A percentile compares a stretch with the other conserved stretches of the same genome.
Evolutionary conservation across 768 basidiomycete species (phyloP).

Genomic region (Suillus sp.): DNA sequence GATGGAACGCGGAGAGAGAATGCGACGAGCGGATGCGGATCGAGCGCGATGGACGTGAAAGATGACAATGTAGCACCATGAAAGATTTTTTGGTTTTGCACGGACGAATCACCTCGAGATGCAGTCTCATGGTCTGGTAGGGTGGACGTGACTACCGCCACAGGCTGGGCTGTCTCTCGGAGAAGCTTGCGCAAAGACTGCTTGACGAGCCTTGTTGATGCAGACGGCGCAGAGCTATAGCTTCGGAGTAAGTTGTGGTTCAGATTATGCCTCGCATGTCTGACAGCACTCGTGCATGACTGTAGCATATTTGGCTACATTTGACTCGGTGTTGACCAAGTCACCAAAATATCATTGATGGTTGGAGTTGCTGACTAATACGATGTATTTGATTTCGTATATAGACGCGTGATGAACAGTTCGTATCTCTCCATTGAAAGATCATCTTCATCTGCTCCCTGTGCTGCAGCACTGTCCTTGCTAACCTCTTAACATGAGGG

Average conservation of each 20-base stretch:
- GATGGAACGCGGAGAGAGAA: constrained; percentile 92
- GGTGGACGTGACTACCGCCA: constrained; percentile 79
- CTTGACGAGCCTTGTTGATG: background rate
- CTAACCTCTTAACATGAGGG: constrained; percentile 22
- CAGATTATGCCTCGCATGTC: background rate
- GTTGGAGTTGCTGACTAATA: constrained; percentile 6
- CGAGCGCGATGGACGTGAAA: constrained; percentile 88
- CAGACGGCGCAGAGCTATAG: constrained; percentile 1
- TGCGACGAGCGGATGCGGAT: constrained; percentile 83
- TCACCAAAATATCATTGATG: background rate
- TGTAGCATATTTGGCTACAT: background rate
- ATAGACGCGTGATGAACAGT: background rate
- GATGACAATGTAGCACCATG: constrained; percentile 96
- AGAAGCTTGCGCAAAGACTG: constrained; percentile 54
- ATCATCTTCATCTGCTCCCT: constrained; percentile 18
- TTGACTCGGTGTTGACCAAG: no score
- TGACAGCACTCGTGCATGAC: constrained; percentile 2
- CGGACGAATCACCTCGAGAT: constrained; percentile 9
- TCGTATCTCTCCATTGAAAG: background rate
- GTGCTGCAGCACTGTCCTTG: constrained; percentile 23
- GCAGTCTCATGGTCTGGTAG: constrained; percentile 39
- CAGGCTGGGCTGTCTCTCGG: constrained; percentile 81
- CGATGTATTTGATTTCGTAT: no score
- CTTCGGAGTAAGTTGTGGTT: background rate
- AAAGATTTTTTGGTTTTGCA: constrained; percentile 33